Conservation (phyloP, 2,329 filamentous ascomycete genomes). For the Fusarium citri region DNA sequence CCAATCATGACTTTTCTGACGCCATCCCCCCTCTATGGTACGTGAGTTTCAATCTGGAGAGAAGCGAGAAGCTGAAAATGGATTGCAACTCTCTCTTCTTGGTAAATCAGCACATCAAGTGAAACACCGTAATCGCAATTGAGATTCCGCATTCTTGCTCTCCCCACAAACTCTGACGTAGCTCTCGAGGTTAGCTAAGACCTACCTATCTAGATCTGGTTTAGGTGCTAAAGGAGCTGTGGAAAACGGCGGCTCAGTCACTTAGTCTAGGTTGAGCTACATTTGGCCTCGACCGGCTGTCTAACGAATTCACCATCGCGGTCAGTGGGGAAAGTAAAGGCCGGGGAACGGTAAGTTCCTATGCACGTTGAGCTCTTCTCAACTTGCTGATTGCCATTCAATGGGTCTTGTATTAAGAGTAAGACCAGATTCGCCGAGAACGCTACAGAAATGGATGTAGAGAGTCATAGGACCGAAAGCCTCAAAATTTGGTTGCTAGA, state of each 20-base stretch:
- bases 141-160: neutral
- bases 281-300: constrained; percentile 9
- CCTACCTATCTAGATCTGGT: constrained; percentile 19
- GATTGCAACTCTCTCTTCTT: neutral
- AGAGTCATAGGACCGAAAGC: neutral
- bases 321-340: constrained; percentile 24
- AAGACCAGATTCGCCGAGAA: neutral
- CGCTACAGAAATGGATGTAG: neutral
- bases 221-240: constrained; percentile 6
- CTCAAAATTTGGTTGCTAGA: neutral
- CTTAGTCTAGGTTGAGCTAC: constrained; percentile 11
- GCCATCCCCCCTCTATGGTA: constrained; percentile 10
- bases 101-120: neutral
- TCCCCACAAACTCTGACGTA: constrained; percentile 15
- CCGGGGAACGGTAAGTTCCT: constrained; percentile 7
- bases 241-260: constrained; percentile 31
- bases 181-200: neutral
- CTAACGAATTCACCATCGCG: constrained; percentile 22
- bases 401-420: constrained; percentile 2
- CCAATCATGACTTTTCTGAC: constrained; percentile 19
- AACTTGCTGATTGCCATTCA: neutral
- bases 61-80: neutral
- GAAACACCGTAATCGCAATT: constrained; percentile 11
- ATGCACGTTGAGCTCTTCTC: neutral
- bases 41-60: constrained; percentile 7